A percentile compares a stretch with the other conserved stretches of the same genome.
phyloP scores from a whole-genome alignment of 2,329 filamentous ascomycete genomes.

The Plectosphaerella sp. region DNA sequence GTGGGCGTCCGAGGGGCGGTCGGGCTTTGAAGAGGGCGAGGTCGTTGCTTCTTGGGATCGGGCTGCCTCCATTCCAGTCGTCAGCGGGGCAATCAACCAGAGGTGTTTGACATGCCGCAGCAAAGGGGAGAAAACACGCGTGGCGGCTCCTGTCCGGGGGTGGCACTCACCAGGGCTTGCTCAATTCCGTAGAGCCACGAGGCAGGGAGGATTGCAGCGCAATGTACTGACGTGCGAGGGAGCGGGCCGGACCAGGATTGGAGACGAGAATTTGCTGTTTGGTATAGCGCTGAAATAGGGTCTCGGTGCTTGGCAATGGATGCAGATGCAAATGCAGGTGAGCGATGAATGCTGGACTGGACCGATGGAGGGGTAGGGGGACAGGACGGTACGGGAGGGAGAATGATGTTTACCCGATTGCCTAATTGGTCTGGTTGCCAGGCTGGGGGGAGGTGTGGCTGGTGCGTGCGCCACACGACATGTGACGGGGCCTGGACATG shows the following conservation, averaged over 20 bases:
- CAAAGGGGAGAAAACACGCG: background rate
- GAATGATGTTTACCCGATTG: constrained; percentile 21
- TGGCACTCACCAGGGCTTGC: background rate
- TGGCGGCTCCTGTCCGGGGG: background rate
- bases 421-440: constrained; percentile 25
- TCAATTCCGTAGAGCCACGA: background rate
- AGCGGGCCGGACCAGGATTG: background rate
- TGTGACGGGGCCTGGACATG: background rate
- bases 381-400: background rate
- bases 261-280: background rate
- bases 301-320: background rate
- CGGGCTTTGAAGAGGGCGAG: constrained; percentile 6
- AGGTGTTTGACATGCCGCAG: too few relatives aligned
- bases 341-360: background rate
- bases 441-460: background rate
- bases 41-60: constrained; percentile 6
- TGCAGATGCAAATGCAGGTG: background rate
- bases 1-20: constrained; percentile 4
- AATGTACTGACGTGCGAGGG: constrained; percentile 11
- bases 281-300: background rate
- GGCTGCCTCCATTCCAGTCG: constrained; percentile 30
- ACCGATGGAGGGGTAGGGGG: background rate
- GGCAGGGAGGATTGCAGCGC: constrained; percentile 5
- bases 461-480: background rate
- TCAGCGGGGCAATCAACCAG: constrained; percentile 33